phyloP scores from a whole-genome alignment of 495 filamentous ascomycete genomes.

The Geopyxis carbonaria region DNA sequence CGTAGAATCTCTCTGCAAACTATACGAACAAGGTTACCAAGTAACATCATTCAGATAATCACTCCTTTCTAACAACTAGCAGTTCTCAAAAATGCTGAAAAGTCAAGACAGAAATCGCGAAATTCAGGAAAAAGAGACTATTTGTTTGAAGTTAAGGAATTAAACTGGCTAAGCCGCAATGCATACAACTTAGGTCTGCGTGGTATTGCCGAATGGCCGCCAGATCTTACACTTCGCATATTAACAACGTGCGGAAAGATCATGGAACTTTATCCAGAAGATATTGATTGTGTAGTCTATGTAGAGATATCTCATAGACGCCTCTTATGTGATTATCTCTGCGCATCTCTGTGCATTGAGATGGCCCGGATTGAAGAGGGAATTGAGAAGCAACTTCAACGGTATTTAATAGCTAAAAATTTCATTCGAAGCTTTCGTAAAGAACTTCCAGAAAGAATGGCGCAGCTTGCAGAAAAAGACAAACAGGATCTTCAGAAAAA shows the following conservation, averaged over 20 bases:
- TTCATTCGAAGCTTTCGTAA: conserved; percentile 39
- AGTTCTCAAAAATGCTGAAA: conserved; percentile 33
- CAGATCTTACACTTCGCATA: conserved; percentile 37
- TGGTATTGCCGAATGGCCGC: conserved; percentile 37
- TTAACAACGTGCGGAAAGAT: conserved; percentile 45
- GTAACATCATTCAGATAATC: too few species aligned
- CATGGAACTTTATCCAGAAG: conserved; percentile 39
- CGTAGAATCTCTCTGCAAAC: conserved; percentile 37
- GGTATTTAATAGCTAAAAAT: conserved; percentile 42
- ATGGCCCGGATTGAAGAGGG: conserved; percentile 49
- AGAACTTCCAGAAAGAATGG: conserved; percentile 26
- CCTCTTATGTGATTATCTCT: conserved; percentile 54
- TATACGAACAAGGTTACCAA: conserved; percentile 47
- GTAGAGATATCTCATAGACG: conserved; percentile 39
- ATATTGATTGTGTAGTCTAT: conserved; percentile 27
- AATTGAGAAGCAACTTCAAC: conserved; percentile 37
- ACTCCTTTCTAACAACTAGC: too few species aligned
- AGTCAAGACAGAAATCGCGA: conserved; percentile 16
- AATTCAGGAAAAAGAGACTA: not conserved
- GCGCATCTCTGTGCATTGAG: conserved; percentile 38
- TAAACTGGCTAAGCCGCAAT: conserved; percentile 68
- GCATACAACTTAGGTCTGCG: conserved; percentile 58
- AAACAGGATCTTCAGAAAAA: conserved; percentile 32
- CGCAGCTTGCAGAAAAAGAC: conserved; percentile 29
- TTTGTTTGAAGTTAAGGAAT: conserved; percentile 41